Conservation (phyloP, 2,329 filamentous ascomycete species). For the Geoglossum cookeanum region DNA sequence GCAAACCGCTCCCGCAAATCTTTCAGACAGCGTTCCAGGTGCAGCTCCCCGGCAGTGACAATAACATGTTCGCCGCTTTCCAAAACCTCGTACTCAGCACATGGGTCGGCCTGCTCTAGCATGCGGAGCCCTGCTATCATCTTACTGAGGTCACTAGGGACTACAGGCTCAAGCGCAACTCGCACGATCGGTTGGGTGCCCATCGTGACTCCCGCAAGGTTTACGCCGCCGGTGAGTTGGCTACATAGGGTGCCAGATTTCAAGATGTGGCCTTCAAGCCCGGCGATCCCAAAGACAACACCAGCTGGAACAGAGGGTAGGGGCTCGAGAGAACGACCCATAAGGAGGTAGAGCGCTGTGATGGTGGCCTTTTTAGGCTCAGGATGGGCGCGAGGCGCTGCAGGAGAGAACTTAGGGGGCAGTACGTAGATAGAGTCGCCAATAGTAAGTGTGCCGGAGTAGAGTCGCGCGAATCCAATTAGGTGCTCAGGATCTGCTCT, state of each 20-base stretch:
- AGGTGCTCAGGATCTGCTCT: constrained; percentile 60
- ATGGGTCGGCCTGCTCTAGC: constrained; percentile 86
- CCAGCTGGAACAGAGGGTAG: constrained; percentile 75
- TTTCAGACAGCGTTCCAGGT: constrained; percentile 83
- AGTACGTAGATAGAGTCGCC: constrained; percentile 85
- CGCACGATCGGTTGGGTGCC: constrained; percentile 81
- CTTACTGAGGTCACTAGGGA: constrained; percentile 78
- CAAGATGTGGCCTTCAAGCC: constrained; percentile 79
- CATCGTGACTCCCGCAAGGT: constrained; percentile 70
- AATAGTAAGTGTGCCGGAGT: constrained; percentile 74
- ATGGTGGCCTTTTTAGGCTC: constrained; percentile 68
- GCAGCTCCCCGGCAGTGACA: constrained; percentile 79
- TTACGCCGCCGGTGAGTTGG: constrained; percentile 66
- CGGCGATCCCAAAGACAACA: constrained; percentile 86
- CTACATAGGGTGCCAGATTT: constrained; percentile 92
- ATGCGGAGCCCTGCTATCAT: constrained; percentile 80
- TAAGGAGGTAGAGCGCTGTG: constrained; percentile 79
- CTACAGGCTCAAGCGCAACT: constrained; percentile 83
- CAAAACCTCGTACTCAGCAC: constrained; percentile 87
- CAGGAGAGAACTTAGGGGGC: constrained; percentile 80
- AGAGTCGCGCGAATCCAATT: constrained; percentile 85
- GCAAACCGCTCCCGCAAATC: constrained; percentile 87
- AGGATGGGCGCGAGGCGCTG: constrained; percentile 49
- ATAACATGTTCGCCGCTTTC: constrained; percentile 89
- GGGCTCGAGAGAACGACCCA: constrained; percentile 76